Conservation (phyloP, 495 filamentous ascomycete genomes). For the Aspergillus bridgeri region DNA sequence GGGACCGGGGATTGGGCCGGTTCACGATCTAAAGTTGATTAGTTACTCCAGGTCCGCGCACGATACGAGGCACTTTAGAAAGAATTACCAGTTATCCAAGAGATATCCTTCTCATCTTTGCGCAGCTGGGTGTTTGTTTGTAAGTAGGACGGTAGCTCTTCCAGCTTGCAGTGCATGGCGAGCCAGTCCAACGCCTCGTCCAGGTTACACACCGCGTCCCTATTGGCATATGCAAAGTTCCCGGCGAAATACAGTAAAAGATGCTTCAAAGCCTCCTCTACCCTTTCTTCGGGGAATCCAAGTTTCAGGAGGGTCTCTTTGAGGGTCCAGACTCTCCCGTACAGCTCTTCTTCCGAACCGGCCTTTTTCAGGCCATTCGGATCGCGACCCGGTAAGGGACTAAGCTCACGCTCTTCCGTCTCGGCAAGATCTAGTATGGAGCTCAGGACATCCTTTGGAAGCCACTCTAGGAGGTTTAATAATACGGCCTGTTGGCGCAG, state of each 20-base stretch:
- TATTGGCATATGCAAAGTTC: constrained; percentile 45
- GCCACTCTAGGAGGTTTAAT: constrained; percentile 71
- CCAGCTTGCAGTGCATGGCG: constrained; percentile 61
- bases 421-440: constrained; percentile 59
- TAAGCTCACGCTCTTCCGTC: constrained; percentile 38
- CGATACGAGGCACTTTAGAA: constrained; percentile 16
- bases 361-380: constrained; percentile 28
- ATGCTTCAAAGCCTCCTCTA: constrained; percentile 62
- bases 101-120: constrained; percentile 38
- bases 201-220: constrained; percentile 76
- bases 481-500: constrained; percentile 68
- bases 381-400: constrained; percentile 27
- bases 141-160: constrained; percentile 71
- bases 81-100: constrained; percentile 45
- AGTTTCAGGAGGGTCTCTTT: constrained; percentile 62
- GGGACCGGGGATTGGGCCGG: constrained; percentile 32
- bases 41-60: constrained; percentile 22
- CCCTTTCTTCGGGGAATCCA: constrained; percentile 61
- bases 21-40: constrained; percentile 32
- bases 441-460: constrained; percentile 74
- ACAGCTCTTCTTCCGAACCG: constrained; percentile 65
- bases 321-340: constrained; percentile 75
- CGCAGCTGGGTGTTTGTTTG: constrained; percentile 28
- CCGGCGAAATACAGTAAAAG: constrained; percentile 56
- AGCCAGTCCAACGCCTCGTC: constrained; percentile 88